phyloP scores from a whole-genome alignment of 1,139 yeast genomes.

The Pneumocystis carinii region DNA sequence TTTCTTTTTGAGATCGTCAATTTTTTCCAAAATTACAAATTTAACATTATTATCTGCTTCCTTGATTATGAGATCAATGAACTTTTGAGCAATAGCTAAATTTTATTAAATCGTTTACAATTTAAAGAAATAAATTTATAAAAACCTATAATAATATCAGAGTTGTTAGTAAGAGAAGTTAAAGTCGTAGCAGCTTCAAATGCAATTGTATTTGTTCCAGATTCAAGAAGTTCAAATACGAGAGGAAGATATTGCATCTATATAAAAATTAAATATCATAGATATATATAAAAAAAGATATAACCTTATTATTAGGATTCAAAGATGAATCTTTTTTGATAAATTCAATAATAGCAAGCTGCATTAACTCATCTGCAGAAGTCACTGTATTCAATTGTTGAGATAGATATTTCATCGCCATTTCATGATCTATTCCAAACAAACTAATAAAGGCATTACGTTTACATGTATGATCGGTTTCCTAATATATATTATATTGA shows the following conservation, averaged over 20 bases:
- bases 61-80: conserved; percentile 75
- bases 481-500: conserved; percentile 56
- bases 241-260: conserved; percentile 46
- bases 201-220: conserved; percentile 59
- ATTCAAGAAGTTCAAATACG: conserved; percentile 57
- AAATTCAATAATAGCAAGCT: conserved; percentile 81
- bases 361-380: conserved; percentile 69
- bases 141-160: conserved; percentile 39
- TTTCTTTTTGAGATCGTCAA: conserved; percentile 55
- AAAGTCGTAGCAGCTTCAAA: conserved; percentile 88
- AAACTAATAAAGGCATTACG: conserved; percentile 90
- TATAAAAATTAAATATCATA: conserved; percentile 55
- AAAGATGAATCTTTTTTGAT: conserved; percentile 64
- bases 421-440: conserved; percentile 67
- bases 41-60: conserved; percentile 91
- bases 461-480: conserved; percentile 85
- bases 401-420: conserved; percentile 70
- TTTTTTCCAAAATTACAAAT: conserved; percentile 77
- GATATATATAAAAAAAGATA: conserved; percentile 48
- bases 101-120: background rate
- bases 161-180: conserved; percentile 54
- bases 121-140: background rate
- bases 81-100: conserved; percentile 65
- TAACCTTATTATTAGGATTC: conserved; percentile 8
- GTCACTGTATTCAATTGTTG: conserved; percentile 49